These are phyloP conservation scores for Bullera alba DNA, from an alignment of 768 basidiomycete species.

Conservation along the genomic window DNA sequence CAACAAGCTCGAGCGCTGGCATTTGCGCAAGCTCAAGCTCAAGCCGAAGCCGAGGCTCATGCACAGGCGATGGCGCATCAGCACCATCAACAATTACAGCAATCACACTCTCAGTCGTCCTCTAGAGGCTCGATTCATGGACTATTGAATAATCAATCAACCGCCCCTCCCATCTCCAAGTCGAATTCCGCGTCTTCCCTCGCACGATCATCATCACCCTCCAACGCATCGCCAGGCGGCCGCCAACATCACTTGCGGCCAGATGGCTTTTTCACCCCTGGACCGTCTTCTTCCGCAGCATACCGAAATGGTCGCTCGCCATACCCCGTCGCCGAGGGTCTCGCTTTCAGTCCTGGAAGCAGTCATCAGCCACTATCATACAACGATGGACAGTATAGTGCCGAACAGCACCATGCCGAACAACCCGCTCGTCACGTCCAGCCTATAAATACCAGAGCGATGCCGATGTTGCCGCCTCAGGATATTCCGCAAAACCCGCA, in stretches of 20 bases:
- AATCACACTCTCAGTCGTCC: constrained; percentile 4
- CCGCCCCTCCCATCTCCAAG: constrained; percentile 14
- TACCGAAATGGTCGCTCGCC: constrained; percentile 22
- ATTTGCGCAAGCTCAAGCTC: background rate
- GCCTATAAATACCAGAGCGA: background rate
- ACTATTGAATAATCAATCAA: constrained; percentile 14
- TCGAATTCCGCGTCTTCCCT: constrained; percentile 26
- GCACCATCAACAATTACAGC: background rate
- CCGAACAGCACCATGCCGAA: too few relatives aligned
- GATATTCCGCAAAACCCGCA: constrained; percentile 3
- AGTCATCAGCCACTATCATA: background rate
- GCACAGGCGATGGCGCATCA: too few relatives aligned
- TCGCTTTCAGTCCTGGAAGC: constrained; percentile 8
- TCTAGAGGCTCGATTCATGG: too few relatives aligned
- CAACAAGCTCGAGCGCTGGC: too few relatives aligned
- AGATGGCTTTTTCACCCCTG: constrained; percentile 28
- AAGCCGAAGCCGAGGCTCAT: too few relatives aligned
- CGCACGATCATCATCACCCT: constrained; percentile 17
- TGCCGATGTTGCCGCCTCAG: constrained; percentile 32
- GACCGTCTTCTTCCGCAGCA: constrained; percentile 11
- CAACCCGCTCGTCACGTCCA: background rate
- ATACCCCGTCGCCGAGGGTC: constrained; percentile 3
- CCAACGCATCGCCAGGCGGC: constrained; percentile 8
- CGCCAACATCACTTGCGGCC: constrained; percentile 12
- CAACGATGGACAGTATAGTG: too few relatives aligned